Base-by-base conservation (phyloP, 352 stramenopile genomes). In the Hyaloperonospora arabidopsidis region DNA sequence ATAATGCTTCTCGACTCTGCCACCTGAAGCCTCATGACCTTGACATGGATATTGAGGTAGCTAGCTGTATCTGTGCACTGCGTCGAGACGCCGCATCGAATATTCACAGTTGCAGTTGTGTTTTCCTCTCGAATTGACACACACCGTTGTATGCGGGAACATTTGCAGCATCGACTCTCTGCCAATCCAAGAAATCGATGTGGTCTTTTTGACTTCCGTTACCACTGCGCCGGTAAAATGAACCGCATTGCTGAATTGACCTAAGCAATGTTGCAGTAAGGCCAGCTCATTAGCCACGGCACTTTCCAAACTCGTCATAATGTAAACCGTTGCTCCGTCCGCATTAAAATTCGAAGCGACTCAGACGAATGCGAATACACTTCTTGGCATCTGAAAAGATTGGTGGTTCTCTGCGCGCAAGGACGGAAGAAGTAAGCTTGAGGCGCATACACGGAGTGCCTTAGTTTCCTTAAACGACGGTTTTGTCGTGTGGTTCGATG, bases 21-120 rank as follows among this genome's bases (percentile, higher is more conserved):
- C 32, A 89, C 79, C 44, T 89, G 72, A 32, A 92, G 67, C 58
- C 90, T 91, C 60, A 92, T 93, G 55, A 93, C 87, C 34, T 79
- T 81, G 0, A 92, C 81, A 7, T 77, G 76, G 1, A 79, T 91
- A 18, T 81, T 79, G 50, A 92, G 89, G 76, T n/a, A n/a, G n/a
- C n/a, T 92, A 92, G 54, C 64, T 86, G 52, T 79, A 81, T 51
- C 87, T 87, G 72, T 89, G 92, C 14, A 91, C 81, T 2, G 89
- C 72, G 11, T 80, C 83, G 50, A 93, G 21, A 93, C 79, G 11
- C 83, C 80, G 25, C 81, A 79, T 34, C 80, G 76, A 44, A 91
- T 93, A 25, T 67, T 66, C 1, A 72, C 65, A 49, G 89, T 80
- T 19, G 89, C 67, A 1, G 91, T 52, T 48, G 91, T 58, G 41